phyloP scores from a whole-genome alignment of 257 asterid species.

The Marsdenia floribunda region DNA sequence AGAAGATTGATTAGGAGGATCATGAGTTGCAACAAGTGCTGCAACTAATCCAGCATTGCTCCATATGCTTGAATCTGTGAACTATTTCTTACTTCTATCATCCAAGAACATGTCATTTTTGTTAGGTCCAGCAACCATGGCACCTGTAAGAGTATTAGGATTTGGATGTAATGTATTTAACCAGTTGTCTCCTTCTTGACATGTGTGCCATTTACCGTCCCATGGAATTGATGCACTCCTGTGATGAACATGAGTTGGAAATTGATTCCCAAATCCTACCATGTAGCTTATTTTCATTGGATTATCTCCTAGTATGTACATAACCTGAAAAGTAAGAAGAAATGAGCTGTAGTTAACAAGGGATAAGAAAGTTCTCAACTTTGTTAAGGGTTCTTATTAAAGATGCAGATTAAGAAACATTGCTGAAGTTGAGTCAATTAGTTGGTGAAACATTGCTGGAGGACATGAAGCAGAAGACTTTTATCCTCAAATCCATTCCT shows the following conservation, averaged over 20 bases:
- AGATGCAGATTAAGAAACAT: background rate
- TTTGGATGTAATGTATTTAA: constrained; percentile 25
- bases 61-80: constrained; percentile 47
- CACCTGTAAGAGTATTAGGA: constrained; percentile 43
- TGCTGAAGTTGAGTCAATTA: no score
- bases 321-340: constrained; percentile 26
- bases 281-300: constrained; percentile 54
- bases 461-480: no score
- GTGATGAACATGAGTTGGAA: constrained; percentile 47
- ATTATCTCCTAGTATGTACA: constrained; percentile 55
- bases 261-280: constrained; percentile 44
- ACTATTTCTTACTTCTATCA: constrained; percentile 32
- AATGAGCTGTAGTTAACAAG: background rate
- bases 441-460: no score
- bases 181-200: constrained; percentile 39
- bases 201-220: constrained; percentile 28
- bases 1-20: constrained; percentile 24
- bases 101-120: constrained; percentile 33
- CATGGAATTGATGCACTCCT: constrained; percentile 59
- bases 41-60: constrained; percentile 58
- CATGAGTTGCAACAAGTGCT: constrained; percentile 44
- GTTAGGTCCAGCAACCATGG: constrained; percentile 62
- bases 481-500: no score
- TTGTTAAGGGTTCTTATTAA: background rate
- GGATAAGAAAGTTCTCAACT: background rate